Percentiles rank a stretch among this genome's conserved stretches.
Evolutionary conservation across 2,329 filamentous ascomycete species (phyloP).

Genomic region (Shiraia sp.): DNA sequence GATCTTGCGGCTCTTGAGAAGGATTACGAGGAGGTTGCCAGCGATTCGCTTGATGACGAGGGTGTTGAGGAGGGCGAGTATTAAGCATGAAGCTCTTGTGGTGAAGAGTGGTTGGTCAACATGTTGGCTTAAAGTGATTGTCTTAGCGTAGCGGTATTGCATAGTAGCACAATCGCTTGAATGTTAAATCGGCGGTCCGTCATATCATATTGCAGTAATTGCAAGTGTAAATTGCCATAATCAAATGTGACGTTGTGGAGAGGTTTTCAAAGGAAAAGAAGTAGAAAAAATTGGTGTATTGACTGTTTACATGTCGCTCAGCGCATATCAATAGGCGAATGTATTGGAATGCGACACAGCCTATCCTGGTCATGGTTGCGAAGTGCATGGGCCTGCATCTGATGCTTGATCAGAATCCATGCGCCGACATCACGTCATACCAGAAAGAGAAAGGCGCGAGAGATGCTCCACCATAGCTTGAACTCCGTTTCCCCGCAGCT

Average conservation of each 20-base stretch:
- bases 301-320: too few relatives aligned
- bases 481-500: conserved; percentile 23
- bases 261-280: too few relatives aligned
- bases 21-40: conserved; percentile 78
- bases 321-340: too few relatives aligned
- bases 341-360: conserved; percentile 2
- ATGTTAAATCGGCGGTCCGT: too few relatives aligned
- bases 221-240: too few relatives aligned
- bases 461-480: conserved; percentile 9
- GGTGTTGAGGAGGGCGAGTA: conserved; percentile 56
- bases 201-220: too few relatives aligned
- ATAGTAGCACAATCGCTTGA: too few relatives aligned
- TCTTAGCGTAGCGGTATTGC: conserved; percentile 5
- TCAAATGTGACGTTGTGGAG: too few relatives aligned
- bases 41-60: conserved; percentile 66
- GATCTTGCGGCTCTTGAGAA: conserved; percentile 83
- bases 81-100: conserved; percentile 39
- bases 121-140: conserved; percentile 17
- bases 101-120: conserved; percentile 13
- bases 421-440: conserved; percentile 33
- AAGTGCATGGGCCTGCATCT: too few relatives aligned
- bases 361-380: conserved; percentile 15
- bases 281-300: neutral
- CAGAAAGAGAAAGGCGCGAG: conserved; percentile 21
- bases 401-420: too few relatives aligned